Evolutionary conservation across 805 yeast species (phyloP).

Genomic region (Spathaspora sp.): DNA sequence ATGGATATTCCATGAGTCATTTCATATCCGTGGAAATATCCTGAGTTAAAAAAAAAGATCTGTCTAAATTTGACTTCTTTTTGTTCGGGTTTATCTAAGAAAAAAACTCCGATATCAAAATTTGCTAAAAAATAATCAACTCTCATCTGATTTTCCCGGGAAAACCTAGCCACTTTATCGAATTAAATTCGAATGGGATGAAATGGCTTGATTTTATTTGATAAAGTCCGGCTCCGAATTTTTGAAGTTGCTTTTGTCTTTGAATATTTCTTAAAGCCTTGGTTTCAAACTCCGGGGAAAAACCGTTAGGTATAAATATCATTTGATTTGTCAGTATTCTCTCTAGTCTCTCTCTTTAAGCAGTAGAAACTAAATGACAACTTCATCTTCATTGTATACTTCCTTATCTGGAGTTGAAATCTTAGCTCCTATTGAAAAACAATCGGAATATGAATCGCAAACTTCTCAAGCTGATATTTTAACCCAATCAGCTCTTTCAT

Average conservation of each 20-base stretch:
- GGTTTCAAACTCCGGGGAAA: neutral
- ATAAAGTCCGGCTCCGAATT: no score
- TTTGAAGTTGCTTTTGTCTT: neutral
- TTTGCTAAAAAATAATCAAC: neutral
- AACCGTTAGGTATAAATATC: neutral
- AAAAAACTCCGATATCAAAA: neutral
- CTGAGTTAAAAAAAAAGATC: no score
- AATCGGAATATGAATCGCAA: conserved; percentile 38
- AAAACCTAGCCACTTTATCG: neutral
- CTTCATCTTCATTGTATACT: conserved; percentile 43
- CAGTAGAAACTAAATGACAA: conserved; percentile 18
- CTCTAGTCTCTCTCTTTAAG: neutral
- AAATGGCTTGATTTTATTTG: no score
- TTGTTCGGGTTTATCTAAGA: neutral
- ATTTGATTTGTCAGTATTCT: neutral
- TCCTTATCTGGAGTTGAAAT: conserved; percentile 49
- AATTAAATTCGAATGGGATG: no score
- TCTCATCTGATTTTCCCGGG: neutral
- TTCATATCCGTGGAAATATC: no score
- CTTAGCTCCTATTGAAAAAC: conserved; percentile 47
- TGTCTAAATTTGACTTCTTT: neutral
- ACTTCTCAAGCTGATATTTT: conserved; percentile 36
- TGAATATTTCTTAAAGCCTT: neutral
- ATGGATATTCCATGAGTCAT: no score
- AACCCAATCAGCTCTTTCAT: conserved; percentile 60